Evolutionary conservation across 352 stramenopile species (phyloP), one percentile per base, ranked within the genome.

Genomic region (Blastocystis sp.): DNA sequence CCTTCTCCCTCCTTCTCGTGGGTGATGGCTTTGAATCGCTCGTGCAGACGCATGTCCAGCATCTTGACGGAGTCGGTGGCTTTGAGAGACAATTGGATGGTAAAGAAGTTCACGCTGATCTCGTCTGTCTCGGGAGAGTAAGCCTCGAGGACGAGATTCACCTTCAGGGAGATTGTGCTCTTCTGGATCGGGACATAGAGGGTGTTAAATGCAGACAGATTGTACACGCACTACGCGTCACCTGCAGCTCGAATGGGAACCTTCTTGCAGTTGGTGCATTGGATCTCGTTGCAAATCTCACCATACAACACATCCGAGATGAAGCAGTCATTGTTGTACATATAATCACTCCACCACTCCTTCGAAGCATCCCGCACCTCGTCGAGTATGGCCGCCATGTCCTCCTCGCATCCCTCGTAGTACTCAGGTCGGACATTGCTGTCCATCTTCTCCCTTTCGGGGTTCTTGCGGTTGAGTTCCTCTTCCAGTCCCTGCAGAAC

Each of bases 401-500:
- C 43, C 3, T 38, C 34, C 23, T 43, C 14, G 34, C 64, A 17
- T 71, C 64, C 64, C 40, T 71, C 64, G 64, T 43, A 5, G 28
- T 62, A 62, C n/a, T 81, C 40, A 40, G 71, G 71, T n/a, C 64
- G 40, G 71, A 41, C 64, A 43, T 81, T 81, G 71, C 53, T 81
- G 48, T 81, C 71, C 11, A 81, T 65, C 10, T 9, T 28, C 53
- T 52, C n/a, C 14, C 3, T 21, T 14, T 69, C 77, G 21, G 34
- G 41, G 11, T 21, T 7, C 0, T 79, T 28, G 14, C 53, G 69
- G 23, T 70, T 87, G 3, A 87, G 45, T 60, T 87, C 77, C 41
- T 87, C 77, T 40, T 87, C 77, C 23, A 87, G 23, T 14, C 62
- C 77, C 28, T 87, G 62, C n/a, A 87, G 65, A 19, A 87, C 56